These are phyloP conservation scores for Massariosphaeria phaeospora DNA, from an alignment of 495 filamentous ascomycete species.

Conservation along the genomic window DNA sequence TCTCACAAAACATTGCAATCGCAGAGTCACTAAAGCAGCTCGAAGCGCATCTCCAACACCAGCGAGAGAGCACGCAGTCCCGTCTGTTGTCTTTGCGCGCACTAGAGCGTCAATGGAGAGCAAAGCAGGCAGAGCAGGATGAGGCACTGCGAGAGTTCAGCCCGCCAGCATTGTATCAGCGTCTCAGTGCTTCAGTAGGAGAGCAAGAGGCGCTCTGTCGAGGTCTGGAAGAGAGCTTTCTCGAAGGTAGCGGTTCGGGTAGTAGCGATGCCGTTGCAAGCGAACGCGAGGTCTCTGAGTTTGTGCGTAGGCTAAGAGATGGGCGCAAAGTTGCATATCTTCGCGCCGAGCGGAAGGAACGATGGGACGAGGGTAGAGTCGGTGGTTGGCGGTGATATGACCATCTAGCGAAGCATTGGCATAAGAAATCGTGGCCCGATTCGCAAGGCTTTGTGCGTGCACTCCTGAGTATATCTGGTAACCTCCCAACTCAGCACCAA, in stretches of 20 bases:
- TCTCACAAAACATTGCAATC: constrained; percentile 63
- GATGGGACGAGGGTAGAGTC: constrained; percentile 93
- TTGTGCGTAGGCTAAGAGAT: constrained; percentile 72
- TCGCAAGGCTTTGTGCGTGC: no score
- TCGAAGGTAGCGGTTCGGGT: constrained; percentile 56
- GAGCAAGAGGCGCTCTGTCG: constrained; percentile 80
- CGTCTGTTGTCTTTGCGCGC: constrained; percentile 77
- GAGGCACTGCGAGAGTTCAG: constrained; percentile 75
- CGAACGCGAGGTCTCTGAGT: constrained; percentile 77
- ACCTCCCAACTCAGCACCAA: no score
- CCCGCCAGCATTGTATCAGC: constrained; percentile 75
- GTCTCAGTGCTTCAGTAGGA: constrained; percentile 63
- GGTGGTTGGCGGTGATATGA: constrained; percentile 84
- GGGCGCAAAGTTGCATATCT: constrained; percentile 69
- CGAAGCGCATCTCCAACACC: constrained; percentile 56
- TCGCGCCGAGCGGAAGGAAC: constrained; percentile 72
- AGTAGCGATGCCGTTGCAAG: constrained; percentile 49
- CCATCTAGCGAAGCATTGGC: no score
- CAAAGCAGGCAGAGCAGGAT: constrained; percentile 86
- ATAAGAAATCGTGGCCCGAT: no score
- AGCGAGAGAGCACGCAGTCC: constrained; percentile 65
- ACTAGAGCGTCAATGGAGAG: constrained; percentile 83
- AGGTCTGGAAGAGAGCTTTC: constrained; percentile 84
- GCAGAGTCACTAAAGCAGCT: constrained; percentile 55
- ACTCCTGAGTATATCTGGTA: no score